These are phyloP conservation scores for Colletotrichum truncatum DNA, from an alignment of 2,329 filamentous ascomycete species.

Conservation along the genomic window DNA sequence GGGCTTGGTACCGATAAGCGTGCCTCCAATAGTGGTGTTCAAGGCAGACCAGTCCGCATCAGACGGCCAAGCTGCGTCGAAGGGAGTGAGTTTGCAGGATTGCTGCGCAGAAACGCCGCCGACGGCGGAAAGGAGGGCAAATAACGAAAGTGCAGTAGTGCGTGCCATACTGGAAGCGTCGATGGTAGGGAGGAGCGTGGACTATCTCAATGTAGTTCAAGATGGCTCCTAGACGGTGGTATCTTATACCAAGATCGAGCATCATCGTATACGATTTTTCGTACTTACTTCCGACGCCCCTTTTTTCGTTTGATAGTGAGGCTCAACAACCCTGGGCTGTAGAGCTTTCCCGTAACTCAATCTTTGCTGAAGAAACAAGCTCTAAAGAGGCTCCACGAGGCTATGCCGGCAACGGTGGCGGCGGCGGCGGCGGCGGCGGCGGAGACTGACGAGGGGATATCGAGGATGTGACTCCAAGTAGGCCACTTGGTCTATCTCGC, in stretches of 20 bases:
- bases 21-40: slow-evolving; percentile 54
- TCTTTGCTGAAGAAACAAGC: neutral
- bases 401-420: too few relatives aligned
- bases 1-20: slow-evolving; percentile 53
- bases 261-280: neutral
- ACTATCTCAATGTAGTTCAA: neutral
- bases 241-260: neutral
- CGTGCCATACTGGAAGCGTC: neutral
- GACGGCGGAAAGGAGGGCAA: neutral
- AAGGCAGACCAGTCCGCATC: slow-evolving; percentile 47
- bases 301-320: neutral
- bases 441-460: too few relatives aligned
- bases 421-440: too few relatives aligned
- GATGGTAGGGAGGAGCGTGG: neutral
- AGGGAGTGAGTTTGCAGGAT: slow-evolving; percentile 9
- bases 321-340: neutral
- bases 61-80: slow-evolving; percentile 19
- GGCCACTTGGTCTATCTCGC: neutral
- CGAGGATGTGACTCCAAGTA: too few relatives aligned
- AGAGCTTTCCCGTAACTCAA: neutral
- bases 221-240: too few relatives aligned
- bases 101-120: slow-evolving; percentile 7
- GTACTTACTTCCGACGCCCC: neutral
- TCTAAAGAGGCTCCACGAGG: neutral
- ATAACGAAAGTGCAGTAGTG: neutral